Percentiles rank a stretch among this genome's conserved stretches.
Conservation (phyloP, 805 yeast genomes). For the Cyberlindnera veronae region DNA sequence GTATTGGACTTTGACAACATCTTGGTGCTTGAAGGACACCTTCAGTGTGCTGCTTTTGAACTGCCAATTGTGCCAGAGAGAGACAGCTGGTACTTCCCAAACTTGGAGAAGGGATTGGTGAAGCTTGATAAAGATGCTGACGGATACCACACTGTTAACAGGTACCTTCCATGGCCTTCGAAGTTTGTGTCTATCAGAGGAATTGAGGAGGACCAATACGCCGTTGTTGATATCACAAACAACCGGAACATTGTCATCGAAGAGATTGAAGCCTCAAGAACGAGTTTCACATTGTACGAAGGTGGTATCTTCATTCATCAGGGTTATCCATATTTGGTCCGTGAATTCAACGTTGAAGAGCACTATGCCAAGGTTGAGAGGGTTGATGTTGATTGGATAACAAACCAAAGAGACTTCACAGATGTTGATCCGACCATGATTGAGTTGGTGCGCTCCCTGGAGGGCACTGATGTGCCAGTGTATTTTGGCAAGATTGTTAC, state of each 20-base stretch:
- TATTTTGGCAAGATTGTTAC: conserved; percentile 73
- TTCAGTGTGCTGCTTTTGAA: conserved; percentile 94
- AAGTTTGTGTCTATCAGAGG: conserved; percentile 75
- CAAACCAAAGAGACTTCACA: conserved; percentile 87
- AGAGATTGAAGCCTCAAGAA: conserved; percentile 83
- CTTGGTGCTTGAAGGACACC: conserved; percentile 70
- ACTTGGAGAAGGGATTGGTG: conserved; percentile 25
- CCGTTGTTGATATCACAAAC: conserved; percentile 87
- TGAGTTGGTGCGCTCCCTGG: conserved; percentile 56
- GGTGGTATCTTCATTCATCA: conserved; percentile 95
- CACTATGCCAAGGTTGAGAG: conserved; percentile 80
- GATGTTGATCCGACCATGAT: conserved; percentile 86
- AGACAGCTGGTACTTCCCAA: conserved; percentile 56
- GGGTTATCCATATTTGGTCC: conserved; percentile 83
- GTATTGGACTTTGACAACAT: conserved; percentile 58
- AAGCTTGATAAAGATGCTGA: conserved; percentile 38
- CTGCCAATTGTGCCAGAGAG: conserved; percentile 51
- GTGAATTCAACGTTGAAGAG: conserved; percentile 78
- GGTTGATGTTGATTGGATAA: conserved; percentile 92
- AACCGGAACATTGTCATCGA: conserved; percentile 77
- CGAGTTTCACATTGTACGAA: conserved; percentile 83
- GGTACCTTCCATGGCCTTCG: conserved; percentile 80
- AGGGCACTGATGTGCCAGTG: conserved; percentile 51
- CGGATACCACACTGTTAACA: conserved; percentile 52
- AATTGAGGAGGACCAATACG: conserved; percentile 74